These are phyloP conservation scores for Echeveria elegans DNA, from an alignment of 164 flowering plant species.

Conservation along the genomic window DNA sequence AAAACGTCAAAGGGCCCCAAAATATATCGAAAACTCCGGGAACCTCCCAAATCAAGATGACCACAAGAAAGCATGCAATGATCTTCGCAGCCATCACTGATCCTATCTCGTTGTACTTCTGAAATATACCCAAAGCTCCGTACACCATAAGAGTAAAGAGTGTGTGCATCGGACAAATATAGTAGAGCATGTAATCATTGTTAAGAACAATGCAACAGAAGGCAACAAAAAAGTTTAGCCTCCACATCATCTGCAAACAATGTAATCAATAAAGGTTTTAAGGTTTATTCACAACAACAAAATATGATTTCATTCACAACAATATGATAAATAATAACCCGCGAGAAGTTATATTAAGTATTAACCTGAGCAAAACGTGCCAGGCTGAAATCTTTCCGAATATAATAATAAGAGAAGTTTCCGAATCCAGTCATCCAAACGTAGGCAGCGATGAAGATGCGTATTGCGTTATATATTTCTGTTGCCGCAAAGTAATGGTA, in stretches of 20 bases:
- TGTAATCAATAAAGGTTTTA: background rate
- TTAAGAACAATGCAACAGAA: slow-evolving; percentile 84
- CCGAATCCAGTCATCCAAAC: slow-evolving; percentile 99
- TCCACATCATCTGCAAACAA: slow-evolving; percentile 97
- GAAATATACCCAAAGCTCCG: slow-evolving; percentile 82
- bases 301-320: background rate
- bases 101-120: slow-evolving; percentile 73
- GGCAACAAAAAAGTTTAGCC: slow-evolving; percentile 87
- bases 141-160: slow-evolving; percentile 95
- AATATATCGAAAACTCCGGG: slow-evolving; percentile 83
- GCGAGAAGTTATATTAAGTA: slow-evolving; percentile 13
- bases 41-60: slow-evolving; percentile 86
- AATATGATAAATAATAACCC: background rate
- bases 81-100: slow-evolving; percentile 83
- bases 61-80: slow-evolving; percentile 66
- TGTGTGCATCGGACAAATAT: slow-evolving; percentile 98
- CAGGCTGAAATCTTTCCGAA: slow-evolving; percentile 84
- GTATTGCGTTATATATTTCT: slow-evolving; percentile 95
- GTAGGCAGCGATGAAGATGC: slow-evolving; percentile 94
- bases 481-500: slow-evolving; percentile 97
- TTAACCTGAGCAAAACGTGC: slow-evolving; percentile 89
- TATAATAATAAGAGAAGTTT: slow-evolving; percentile 92
- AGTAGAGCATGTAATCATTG: slow-evolving; percentile 89
- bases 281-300: background rate
- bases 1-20: slow-evolving; percentile 72